A percentile compares a stretch with the other conserved stretches of the same genome.
Conservation (phyloP, 148 eudicot genomes). For the Polygonum maritimum region DNA sequence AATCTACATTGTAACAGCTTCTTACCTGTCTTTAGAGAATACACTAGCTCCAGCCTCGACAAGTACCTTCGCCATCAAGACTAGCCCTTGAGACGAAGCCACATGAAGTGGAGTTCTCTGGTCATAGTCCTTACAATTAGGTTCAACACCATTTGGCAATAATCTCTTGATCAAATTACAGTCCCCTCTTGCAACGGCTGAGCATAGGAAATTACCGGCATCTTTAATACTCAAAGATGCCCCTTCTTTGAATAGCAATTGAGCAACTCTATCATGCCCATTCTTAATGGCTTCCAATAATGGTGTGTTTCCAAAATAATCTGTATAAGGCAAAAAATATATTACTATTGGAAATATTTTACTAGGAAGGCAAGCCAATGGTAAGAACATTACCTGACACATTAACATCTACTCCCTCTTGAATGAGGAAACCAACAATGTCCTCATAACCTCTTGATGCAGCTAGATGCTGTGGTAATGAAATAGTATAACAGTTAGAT, state of each 20-base stretch:
- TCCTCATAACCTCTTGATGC: slow-evolving; percentile 81
- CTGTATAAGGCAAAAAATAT: slow-evolving; percentile 20
- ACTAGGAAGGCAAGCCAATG: neutral
- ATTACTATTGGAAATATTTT: neutral
- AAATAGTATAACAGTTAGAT: neutral
- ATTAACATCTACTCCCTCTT: slow-evolving; percentile 59
- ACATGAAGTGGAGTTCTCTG: slow-evolving; percentile 78
- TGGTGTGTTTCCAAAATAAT: slow-evolving; percentile 73
- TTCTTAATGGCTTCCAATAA: slow-evolving; percentile 71
- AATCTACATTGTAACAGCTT: neutral
- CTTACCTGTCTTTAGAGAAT: slow-evolving; percentile 62
- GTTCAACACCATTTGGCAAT: slow-evolving; percentile 56
- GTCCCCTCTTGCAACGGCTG: slow-evolving; percentile 53
- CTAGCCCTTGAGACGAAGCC: slow-evolving; percentile 69
- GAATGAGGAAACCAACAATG: slow-evolving; percentile 47
- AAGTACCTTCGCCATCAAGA: slow-evolving; percentile 62
- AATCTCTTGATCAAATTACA: slow-evolving; percentile 47
- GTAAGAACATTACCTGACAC: slow-evolving; percentile 36
- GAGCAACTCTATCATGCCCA: slow-evolving; percentile 71
- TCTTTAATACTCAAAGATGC: slow-evolving; percentile 52
- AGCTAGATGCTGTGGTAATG: slow-evolving; percentile 63
- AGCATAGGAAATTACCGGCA: slow-evolving; percentile 59
- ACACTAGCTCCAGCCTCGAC: slow-evolving; percentile 80
- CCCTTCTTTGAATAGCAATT: slow-evolving; percentile 40
- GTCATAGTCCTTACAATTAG: slow-evolving; percentile 68